Evolutionary conservation across 148 eudicot genomes (phyloP).

Genomic region (Fallopia convolvulus): DNA sequence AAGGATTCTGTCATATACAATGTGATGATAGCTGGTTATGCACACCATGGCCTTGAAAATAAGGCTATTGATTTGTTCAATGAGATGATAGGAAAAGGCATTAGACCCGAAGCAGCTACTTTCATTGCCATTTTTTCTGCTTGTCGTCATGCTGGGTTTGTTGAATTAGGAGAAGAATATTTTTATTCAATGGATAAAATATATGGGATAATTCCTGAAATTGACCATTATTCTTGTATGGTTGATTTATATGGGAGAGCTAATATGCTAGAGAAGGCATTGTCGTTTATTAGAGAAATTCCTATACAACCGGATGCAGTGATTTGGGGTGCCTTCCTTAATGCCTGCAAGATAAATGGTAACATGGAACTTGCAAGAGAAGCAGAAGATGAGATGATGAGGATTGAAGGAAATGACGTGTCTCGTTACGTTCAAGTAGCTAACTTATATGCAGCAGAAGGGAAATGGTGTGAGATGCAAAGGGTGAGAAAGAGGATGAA

Average conservation of each 20-base stretch:
- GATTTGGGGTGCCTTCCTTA: constrained; percentile 59
- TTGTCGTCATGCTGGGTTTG: constrained; percentile 80
- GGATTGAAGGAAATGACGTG: constrained; percentile 55
- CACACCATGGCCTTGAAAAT: constrained; percentile 60
- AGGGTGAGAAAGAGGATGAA: constrained; percentile 85
- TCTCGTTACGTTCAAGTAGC: constrained; percentile 76
- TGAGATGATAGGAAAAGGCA: constrained; percentile 42
- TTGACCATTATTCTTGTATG: constrained; percentile 81
- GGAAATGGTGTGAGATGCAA: constrained; percentile 78
- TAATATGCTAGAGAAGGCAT: constrained; percentile 49
- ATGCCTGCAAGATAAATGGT: constrained; percentile 60
- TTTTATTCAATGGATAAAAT: constrained; percentile 52
- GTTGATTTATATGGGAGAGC: constrained; percentile 85
- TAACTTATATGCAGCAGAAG: constrained; percentile 66
- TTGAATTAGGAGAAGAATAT: constrained; percentile 61
- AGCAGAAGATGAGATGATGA: constrained; percentile 51
- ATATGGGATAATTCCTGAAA: constrained; percentile 49
- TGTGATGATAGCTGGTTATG: constrained; percentile 78
- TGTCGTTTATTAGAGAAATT: constrained; percentile 39
- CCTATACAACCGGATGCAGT: constrained; percentile 52
- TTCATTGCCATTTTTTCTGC: constrained; percentile 76
- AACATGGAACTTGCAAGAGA: constrained; percentile 49
- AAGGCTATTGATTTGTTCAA: constrained; percentile 54
- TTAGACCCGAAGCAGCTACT: constrained; percentile 62
- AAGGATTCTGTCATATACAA: constrained; percentile 67